Percentiles rank a stretch among this genome's conserved stretches.
phyloP scores from a whole-genome alignment of 2,329 filamentous ascomycete species.

The Colletotrichum liaoningense region DNA sequence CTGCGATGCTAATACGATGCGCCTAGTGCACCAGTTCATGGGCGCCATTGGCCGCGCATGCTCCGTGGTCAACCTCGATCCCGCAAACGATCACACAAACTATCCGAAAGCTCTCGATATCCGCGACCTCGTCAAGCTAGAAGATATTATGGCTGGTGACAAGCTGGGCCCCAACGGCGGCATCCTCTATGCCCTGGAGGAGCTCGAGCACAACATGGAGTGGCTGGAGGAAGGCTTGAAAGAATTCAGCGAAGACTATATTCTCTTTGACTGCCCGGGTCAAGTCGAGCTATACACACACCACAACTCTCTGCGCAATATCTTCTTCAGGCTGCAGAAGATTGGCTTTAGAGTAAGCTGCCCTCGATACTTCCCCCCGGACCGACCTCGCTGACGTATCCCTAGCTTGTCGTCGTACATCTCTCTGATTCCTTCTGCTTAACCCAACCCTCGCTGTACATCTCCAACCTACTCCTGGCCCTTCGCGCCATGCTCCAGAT shows the following conservation, averaged over 20 bases:
- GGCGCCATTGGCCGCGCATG: constrained; percentile 94
- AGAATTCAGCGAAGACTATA: constrained; percentile 86
- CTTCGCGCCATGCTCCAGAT: constrained; percentile 98
- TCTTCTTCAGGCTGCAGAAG: constrained; percentile 92
- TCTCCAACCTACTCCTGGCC: constrained; percentile 92
- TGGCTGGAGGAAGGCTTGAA: constrained; percentile 89
- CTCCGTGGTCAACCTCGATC: constrained; percentile 95
- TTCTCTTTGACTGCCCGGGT: constrained; percentile 95
- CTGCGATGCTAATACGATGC: constrained; percentile 14
- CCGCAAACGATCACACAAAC: constrained; percentile 91
- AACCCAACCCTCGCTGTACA: constrained; percentile 92
- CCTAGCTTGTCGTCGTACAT: constrained; percentile 89
- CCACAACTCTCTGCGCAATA: constrained; percentile 89
- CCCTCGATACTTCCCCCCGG: not conserved
- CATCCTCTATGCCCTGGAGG: constrained; percentile 92
- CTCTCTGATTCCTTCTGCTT: constrained; percentile 95
- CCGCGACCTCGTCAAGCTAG: constrained; percentile 86
- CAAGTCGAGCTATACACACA: constrained; percentile 98
- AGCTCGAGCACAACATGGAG: constrained; percentile 92
- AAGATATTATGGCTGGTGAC: constrained; percentile 95
- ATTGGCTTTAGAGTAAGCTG: constrained; percentile 86
- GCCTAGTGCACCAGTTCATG: constrained; percentile 92
- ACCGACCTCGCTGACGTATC: not conserved
- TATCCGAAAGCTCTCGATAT: constrained; percentile 94
- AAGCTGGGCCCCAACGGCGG: constrained; percentile 92